Evolutionary conservation across 108 stramenopile species (phyloP), one percentile per base, ranked within the genome.

Genomic region (Pseudonitzschia pungens): DNA sequence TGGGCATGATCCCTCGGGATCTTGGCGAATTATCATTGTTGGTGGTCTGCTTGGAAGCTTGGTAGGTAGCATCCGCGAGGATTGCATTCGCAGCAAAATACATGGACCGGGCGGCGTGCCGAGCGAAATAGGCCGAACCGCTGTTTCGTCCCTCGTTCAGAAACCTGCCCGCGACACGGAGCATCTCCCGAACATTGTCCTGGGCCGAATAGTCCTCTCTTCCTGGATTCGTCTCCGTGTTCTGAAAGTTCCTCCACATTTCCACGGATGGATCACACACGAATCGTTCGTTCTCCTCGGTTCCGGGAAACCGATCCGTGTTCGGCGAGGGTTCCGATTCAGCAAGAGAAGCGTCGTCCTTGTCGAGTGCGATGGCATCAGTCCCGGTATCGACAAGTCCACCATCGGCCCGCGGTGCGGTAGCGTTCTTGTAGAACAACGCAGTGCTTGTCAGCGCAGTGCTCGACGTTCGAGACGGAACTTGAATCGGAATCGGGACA

Each of bases 61-160:
- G 43, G 53, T 20, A 64, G 31, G 33, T 60, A 10, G 73, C 22
- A 26, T 28, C 58, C 26, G 77, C 81, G 14, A 78, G 41, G 6
- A 67, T 16, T 8, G 77, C 81, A 52, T 78, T 82, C 0, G 26
- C 65, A 18, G 20, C 22, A 56, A 82, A 82, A 58, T 78, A 82
- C 41, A 27, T 59, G 12, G 74, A 54, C 20, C 81, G 60, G 0
- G 11, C 62, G 3, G 71, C 32, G 32, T 82, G 81, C 7, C 70
- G 24, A 1, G 43, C 53, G 68, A 73, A 78, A 52, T 72, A 78
- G n/a, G 69, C 29, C 40, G 73, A 33, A 55, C 15, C 24, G 65
- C 32, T 53, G 41, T 21, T 3, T 20, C 54, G n/a, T 20, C 10
- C 24, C 26, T 22, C 27, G 57, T 16, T 64, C 48, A 48, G 10